Conservation (phyloP, 768 basidiomycete genomes). For the Pleurotus tuoliensis region DNA sequence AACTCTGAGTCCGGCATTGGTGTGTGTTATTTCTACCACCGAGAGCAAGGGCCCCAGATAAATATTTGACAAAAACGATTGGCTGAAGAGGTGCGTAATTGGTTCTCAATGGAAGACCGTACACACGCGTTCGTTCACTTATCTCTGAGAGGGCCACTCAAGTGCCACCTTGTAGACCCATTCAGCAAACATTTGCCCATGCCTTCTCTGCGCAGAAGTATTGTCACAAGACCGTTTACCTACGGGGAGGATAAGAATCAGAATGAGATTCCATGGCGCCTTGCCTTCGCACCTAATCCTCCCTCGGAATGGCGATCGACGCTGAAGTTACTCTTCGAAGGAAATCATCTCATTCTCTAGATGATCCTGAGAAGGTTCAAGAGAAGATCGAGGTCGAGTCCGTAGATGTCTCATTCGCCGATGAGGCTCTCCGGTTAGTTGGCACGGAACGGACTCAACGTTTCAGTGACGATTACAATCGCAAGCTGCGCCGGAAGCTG, state of each 20-base stretch:
- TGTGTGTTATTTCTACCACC: too few species aligned
- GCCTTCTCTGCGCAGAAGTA: background rate
- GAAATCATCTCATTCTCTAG: slow-evolving; percentile 5
- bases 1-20: too few species aligned
- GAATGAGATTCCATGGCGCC: background rate
- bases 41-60: too few species aligned
- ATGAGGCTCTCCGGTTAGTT: slow-evolving; percentile 61
- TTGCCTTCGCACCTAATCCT: background rate
- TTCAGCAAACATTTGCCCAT: slow-evolving; percentile 4
- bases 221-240: background rate
- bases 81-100: background rate
- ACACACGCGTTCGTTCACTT: background rate
- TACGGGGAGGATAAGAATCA: background rate
- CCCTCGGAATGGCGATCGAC: slow-evolving; percentile 1
- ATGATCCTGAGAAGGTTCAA: slow-evolving; percentile 15
- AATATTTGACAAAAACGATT: background rate
- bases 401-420: slow-evolving; percentile 38
- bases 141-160: slow-evolving; percentile 2
- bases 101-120: background rate
- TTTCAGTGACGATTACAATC: slow-evolving; percentile 62
- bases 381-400: slow-evolving; percentile 29
- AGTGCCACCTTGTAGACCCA: slow-evolving; percentile 5
- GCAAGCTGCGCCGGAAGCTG: slow-evolving; percentile 52
- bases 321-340: slow-evolving; percentile 4
- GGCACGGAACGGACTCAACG: slow-evolving; percentile 44